Base-by-base conservation (phyloP, 2,329 filamentous ascomycete species). In the Botrytis fragariae region DNA sequence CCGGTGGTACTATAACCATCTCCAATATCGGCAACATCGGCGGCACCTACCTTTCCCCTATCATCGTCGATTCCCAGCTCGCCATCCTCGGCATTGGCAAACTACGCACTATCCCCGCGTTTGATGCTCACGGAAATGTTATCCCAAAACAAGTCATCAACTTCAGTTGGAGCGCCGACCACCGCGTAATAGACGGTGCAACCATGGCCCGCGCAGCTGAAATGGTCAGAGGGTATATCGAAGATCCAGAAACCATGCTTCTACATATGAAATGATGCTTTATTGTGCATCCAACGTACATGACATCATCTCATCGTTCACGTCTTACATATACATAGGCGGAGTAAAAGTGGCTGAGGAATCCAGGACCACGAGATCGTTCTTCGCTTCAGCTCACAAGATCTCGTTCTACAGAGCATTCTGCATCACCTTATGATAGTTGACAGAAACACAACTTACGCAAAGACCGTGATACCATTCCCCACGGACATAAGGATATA, bases 21-120 rank as follows among this genome's bases (percentile, higher is more conserved):
- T 97, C 94, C 78, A 99, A 99, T 82, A 97, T 99, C 78, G 96
- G 96, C 63, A 97, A 91, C 78, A 94, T 99, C 63, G 96, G 96
- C 72, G 96, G 96, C 42, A 96, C 93, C 1, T 97, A 97, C 78
- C 90, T 98, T 64, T 91, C 92, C 44, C 96, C 96, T 1, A 93
- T 99, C 68, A 93, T 99, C 78, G 93, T 97, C 64, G 92, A 94
- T 75, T 92, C 89, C 60, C 95, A 98, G 83, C 93, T 98, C 16
- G 94, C 93, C 14, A 99, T 99, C 80, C 83, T 99, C 42, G 96
- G 95, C 18, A 87, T 99, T 44, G 96, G 96, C 8, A 90, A 92
- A 77, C 90, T 94, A 82, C 92, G 91, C 78, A 88, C 89, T 1
- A 88, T 97, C 45, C 96, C 96, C 18, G 92, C 93, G 4, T 98